Evolutionary conservation across 1,139 yeast genomes (phyloP).

Genomic region (Debaryomyces sp.): DNA sequence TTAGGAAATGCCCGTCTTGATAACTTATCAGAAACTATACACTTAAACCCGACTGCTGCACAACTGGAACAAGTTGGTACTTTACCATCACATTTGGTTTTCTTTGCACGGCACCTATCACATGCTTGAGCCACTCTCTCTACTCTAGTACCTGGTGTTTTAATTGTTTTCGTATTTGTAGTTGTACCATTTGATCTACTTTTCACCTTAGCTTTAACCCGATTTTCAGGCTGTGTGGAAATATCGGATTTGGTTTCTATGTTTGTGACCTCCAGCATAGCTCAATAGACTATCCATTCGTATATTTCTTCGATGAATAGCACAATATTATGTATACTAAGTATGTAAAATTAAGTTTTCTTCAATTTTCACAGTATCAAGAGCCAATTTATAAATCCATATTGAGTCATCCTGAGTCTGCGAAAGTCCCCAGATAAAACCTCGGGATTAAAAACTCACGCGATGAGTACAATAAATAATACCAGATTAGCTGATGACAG

Average conservation of each 20-base stretch:
- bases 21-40: conserved; percentile 49
- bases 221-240: not conserved
- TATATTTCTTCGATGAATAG: not conserved
- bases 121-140: conserved; percentile 82
- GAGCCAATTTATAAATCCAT: not conserved
- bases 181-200: conserved; percentile 18
- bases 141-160: conserved; percentile 59
- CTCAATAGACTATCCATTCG: not conserved
- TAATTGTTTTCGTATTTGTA: conserved; percentile 55
- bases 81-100: conserved; percentile 73
- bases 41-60: conserved; percentile 45
- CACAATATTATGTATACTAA: not conserved
- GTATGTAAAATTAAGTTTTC: not conserved
- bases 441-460: conserved; percentile 5
- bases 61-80: conserved; percentile 51
- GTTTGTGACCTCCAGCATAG: not conserved
- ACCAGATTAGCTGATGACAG: not conserved
- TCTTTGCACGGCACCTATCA: conserved; percentile 82
- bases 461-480: not conserved
- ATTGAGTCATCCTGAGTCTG: conserved; percentile 5
- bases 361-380: not conserved
- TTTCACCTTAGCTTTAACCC: conserved; percentile 11
- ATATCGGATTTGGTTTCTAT: not conserved
- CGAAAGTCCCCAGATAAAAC: conserved; percentile 6
- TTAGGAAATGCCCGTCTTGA: conserved; percentile 52